Conservation (phyloP, 176 grass and related monocot species). For the Oryza coarctata region DNA sequence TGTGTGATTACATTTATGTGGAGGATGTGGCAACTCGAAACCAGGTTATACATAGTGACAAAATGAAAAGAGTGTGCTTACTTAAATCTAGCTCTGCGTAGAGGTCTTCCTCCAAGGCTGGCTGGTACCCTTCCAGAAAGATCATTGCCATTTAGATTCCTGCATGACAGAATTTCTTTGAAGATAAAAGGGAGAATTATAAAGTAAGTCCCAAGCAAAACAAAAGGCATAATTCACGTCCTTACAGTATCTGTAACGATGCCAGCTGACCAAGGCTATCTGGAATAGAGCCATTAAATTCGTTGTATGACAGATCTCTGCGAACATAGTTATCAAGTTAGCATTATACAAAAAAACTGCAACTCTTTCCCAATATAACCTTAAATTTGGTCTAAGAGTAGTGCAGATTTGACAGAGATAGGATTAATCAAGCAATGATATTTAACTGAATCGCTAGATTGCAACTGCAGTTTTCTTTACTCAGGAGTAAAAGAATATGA, state of each 20-base stretch:
- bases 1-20: not conserved
- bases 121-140: slow-evolving; percentile 89
- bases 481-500: not conserved
- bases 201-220: slow-evolving; percentile 22
- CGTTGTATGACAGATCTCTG: slow-evolving; percentile 93
- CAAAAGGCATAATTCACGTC: slow-evolving; percentile 25
- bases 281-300: slow-evolving; percentile 94
- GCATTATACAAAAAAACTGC: not conserved
- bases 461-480: not conserved
- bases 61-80: slow-evolving; percentile 33
- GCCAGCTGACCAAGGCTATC: slow-evolving; percentile 72
- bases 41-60: not conserved
- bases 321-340: slow-evolving; percentile 21
- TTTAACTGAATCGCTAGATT: not conserved
- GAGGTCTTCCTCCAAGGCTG: slow-evolving; percentile 83
- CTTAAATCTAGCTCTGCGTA: slow-evolving; percentile 98
- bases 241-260: slow-evolving; percentile 76
- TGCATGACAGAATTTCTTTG: slow-evolving; percentile 38
- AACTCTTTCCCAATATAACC: not conserved
- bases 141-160: slow-evolving; percentile 92
- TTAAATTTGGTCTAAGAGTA: not conserved
- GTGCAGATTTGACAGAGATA: not conserved
- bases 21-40: not conserved
- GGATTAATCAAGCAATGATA: not conserved
- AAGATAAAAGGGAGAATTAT: slow-evolving; percentile 7